phyloP scores from a whole-genome alignment of 805 yeast species.

The Candida hungchunana region DNA sequence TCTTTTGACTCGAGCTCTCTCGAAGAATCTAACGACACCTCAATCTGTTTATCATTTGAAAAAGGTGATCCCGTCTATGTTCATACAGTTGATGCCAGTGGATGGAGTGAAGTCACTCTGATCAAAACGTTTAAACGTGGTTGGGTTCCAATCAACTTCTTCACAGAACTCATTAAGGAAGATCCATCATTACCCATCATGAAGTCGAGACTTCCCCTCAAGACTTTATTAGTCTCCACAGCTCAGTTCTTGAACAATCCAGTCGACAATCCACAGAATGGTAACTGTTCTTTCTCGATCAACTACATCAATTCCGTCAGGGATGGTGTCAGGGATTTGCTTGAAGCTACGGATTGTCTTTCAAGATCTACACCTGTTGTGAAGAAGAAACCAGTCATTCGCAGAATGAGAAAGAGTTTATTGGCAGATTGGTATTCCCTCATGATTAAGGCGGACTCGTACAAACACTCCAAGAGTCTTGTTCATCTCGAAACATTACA shows the following conservation, averaged over 20 bases:
- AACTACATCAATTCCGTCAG: constrained; percentile 54
- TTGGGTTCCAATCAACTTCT: constrained; percentile 85
- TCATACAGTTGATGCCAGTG: constrained; percentile 73
- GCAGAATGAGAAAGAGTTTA: constrained; percentile 61
- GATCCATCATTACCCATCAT: constrained; percentile 45
- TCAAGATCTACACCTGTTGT: constrained; percentile 72
- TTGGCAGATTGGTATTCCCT: constrained; percentile 79
- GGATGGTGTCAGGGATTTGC: constrained; percentile 63
- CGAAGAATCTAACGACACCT: constrained; percentile 60
- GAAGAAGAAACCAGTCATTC: constrained; percentile 53
- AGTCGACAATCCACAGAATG: constrained; percentile 39
- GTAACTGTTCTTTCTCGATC: constrained; percentile 25
- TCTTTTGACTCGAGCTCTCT: constrained; percentile 54
- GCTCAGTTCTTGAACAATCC: constrained; percentile 67
- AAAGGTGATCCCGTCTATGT: constrained; percentile 72
- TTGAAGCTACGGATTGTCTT: constrained; percentile 67
- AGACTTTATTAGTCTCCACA: constrained; percentile 52
- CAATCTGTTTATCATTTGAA: constrained; percentile 69
- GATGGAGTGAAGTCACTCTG: constrained; percentile 84
- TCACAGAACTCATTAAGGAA: constrained; percentile 40
- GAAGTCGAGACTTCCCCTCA: constrained; percentile 45
- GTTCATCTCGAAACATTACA: constrained; percentile 60
- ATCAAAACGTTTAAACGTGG: constrained; percentile 62
- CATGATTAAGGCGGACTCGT: constrained; percentile 72
- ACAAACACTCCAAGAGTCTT: constrained; percentile 55